Percentiles rank a stretch among this genome's conserved stretches.
Conservation (phyloP, 73 alveolate genomes). For the Paramecium pentaurelia region DNA sequence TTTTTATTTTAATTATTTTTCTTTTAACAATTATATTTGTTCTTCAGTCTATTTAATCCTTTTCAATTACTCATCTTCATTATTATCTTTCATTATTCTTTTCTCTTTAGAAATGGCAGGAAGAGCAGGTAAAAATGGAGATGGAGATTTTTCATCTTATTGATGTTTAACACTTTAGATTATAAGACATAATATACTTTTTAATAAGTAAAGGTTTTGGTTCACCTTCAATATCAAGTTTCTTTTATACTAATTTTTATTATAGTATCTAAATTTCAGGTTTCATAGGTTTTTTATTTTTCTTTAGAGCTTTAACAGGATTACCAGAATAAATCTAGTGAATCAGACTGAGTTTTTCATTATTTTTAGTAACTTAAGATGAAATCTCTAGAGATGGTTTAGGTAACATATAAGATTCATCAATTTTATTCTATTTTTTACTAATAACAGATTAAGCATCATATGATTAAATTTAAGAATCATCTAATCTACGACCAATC, state of each 20-base stretch:
- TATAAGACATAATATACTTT: background rate
- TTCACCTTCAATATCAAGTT: slow-evolving; percentile 36
- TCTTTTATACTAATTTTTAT: background rate
- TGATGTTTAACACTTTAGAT: background rate
- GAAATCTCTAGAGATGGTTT: background rate
- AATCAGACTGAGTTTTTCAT: background rate
- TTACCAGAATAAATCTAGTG: slow-evolving; percentile 23
- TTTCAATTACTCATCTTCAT: slow-evolving; percentile 7
- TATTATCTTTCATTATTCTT: background rate
- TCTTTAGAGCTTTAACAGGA: background rate
- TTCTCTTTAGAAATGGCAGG: slow-evolving; percentile 34
- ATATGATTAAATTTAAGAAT: background rate
- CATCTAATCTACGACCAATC: slow-evolving; percentile 37
- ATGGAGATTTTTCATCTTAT: background rate
- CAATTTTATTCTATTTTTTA: background rate
- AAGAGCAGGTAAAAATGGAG: background rate
- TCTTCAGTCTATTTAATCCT: slow-evolving; percentile 35
- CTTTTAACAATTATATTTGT: background rate
- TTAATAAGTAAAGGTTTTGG: slow-evolving; percentile 14
- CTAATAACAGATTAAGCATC: slow-evolving; percentile 4
- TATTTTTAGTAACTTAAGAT: background rate
- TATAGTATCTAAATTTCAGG: background rate
- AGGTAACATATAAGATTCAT: background rate
- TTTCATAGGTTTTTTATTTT: background rate
- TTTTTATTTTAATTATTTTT: background rate